A percentile compares a stretch with the other conserved stretches of the same genome.
Evolutionary conservation across 2,329 filamentous ascomycete species (phyloP).

Genomic region (Hymenoscyphus fraxineus): DNA sequence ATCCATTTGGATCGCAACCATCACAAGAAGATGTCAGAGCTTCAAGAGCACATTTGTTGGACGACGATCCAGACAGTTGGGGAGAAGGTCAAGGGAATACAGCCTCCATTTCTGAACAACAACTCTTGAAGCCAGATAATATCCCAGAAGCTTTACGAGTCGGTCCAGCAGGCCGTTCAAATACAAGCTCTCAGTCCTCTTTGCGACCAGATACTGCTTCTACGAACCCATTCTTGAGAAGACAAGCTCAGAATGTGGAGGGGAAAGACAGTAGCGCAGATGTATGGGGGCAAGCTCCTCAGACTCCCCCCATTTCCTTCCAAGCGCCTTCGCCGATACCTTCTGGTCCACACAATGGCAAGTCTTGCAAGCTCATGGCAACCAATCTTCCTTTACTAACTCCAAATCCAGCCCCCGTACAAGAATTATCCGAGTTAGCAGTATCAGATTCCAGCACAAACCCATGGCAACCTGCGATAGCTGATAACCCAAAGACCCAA

Average conservation of each 20-base stretch:
- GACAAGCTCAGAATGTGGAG: conserved; percentile 20
- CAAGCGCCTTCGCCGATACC: conserved; percentile 20
- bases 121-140: conserved; percentile 1
- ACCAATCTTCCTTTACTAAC: conserved; percentile 1
- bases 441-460: conserved; percentile 29
- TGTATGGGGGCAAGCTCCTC: conserved; percentile 27
- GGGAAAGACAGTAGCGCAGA: conserved; percentile 29
- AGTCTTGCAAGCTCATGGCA: neutral
- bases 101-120: neutral
- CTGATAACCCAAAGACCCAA: conserved; percentile 20
- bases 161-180: conserved; percentile 24
- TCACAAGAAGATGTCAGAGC: conserved; percentile 17
- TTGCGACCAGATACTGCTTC: conserved; percentile 16
- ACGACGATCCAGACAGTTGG: conserved; percentile 27
- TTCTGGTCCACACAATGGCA: conserved; percentile 21
- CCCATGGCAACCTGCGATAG: conserved; percentile 32
- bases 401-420: conserved; percentile 15
- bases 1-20: conserved; percentile 20
- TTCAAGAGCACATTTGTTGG: conserved; percentile 16
- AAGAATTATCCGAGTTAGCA: conserved; percentile 28
- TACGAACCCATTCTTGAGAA: conserved; percentile 34
- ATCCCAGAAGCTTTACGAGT: conserved; percentile 31
- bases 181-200: conserved; percentile 26
- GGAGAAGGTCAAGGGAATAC: conserved; percentile 10
- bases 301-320: conserved; percentile 16